Conservation (phyloP, 2,329 filamentous ascomycete genomes). For the Pseudogymnoascus sp. region DNA sequence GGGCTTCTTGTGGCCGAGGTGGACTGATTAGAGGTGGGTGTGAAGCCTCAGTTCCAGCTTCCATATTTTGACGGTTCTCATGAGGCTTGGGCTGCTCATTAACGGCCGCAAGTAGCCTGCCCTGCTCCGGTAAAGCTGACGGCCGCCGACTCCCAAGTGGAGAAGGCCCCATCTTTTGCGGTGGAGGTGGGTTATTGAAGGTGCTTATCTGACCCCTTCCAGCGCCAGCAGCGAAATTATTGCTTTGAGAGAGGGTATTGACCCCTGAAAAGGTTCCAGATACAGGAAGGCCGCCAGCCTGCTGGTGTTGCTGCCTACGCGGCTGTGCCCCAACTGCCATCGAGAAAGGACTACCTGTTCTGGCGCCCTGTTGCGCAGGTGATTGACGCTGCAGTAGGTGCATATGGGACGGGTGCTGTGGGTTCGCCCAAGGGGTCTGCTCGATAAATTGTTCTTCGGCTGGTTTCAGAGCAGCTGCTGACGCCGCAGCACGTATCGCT, state of each 20-base stretch:
- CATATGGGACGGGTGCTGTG: constrained; percentile 63
- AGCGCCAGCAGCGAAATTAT: background rate
- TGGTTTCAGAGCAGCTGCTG: constrained; percentile 37
- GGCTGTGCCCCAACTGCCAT: constrained; percentile 25
- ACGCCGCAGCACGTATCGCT: constrained; percentile 26
- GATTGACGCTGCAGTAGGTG: constrained; percentile 34
- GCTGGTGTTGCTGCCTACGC: constrained; percentile 34
- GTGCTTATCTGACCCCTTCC: background rate
- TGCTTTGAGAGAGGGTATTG: background rate
- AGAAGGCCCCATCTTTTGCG: constrained; percentile 26
- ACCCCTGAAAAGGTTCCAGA: constrained; percentile 28
- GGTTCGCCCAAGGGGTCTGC: constrained; percentile 87
- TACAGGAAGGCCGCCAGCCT: constrained; percentile 22
- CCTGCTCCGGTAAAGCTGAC: constrained; percentile 27
- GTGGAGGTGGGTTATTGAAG: constrained; percentile 14
- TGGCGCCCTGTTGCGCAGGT: constrained; percentile 31
- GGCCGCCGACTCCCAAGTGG: constrained; percentile 27
- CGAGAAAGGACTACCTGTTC: constrained; percentile 30
- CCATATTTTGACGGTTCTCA: constrained; percentile 1
- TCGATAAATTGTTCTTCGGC: constrained; percentile 82
- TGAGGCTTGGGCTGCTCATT: constrained; percentile 16
- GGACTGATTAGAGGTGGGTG: constrained; percentile 1
- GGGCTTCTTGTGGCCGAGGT: background rate
- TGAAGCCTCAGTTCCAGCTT: background rate
- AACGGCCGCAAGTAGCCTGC: constrained; percentile 17